Evolutionary conservation across 768 basidiomycete genomes (phyloP), one percentile per base, ranked within the genome.

Genomic region (Rhizopogon salebrosus): DNA sequence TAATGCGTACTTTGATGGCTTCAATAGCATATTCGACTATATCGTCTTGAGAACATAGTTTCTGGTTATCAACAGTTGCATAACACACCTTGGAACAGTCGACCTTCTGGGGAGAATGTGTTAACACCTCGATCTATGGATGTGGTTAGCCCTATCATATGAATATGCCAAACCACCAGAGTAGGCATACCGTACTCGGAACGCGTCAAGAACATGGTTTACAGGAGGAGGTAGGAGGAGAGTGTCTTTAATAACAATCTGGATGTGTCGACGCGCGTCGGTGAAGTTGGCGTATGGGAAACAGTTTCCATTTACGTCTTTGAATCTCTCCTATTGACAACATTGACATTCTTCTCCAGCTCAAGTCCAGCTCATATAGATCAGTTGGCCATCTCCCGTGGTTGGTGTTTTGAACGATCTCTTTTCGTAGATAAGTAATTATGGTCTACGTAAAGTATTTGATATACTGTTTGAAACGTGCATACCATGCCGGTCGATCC

Each of bases 21-120:
- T 99, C 97, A 68, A 98, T 99, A 48, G 97, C 97, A 78, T 98
- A 98, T 73, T 99, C 97, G 71, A 99, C 95, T 98, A 61, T 2
- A 31, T 23, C 34, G 13, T 52, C 36, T 20, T 48, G 36, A 69
- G 20, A 67, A 64, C 49, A 18, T 26, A 49, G 13, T 24, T 41
- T 49, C 26, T 43, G 9, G 23, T 37, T 49, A 51, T 22, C 43
- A 37, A 48, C 48, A 35, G 18, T 37, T 18, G 11, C 40, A 14
- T 6, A 14, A 64, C 74, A 45, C 58, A 95, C 95, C 95, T 85
- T 99, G 95, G 75, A 98, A 99, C 57, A 99, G 74, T 65, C 95
- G 94, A 40, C 95, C 95, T 72, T 98, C 95, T 9, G 95, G 95
- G 16, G 95, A 98, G 78, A 98, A 98, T 59, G 95, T 98, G 77